Evolutionary conservation across 768 basidiomycete genomes (phyloP).

Genomic region (Rhodotorula toruloides): DNA sequence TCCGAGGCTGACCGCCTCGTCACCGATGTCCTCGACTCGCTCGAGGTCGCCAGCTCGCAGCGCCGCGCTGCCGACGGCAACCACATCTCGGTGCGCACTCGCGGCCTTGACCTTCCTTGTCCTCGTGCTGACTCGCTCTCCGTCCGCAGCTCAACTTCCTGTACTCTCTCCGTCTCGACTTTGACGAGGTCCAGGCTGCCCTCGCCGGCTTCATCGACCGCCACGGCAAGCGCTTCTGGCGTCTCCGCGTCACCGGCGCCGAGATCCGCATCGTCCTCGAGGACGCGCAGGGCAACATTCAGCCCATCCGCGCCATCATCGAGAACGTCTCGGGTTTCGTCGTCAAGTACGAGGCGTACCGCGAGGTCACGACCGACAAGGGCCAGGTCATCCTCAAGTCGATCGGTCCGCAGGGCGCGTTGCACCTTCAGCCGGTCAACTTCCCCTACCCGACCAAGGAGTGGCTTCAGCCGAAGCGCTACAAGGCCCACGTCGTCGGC

Average conservation of each 20-base stretch:
- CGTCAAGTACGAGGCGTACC: slow-evolving; percentile 95
- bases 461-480: slow-evolving; percentile 95
- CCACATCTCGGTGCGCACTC: slow-evolving; percentile 74
- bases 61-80: slow-evolving; percentile 93
- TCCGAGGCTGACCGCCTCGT: slow-evolving; percentile 97
- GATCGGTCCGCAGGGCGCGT: slow-evolving; percentile 93
- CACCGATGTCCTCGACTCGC: slow-evolving; percentile 84
- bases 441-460: slow-evolving; percentile 94
- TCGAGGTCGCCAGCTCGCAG: slow-evolving; percentile 86
- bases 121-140: not conserved
- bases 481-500: slow-evolving; percentile 95
- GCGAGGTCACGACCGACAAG: slow-evolving; percentile 94
- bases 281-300: slow-evolving; percentile 88
- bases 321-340: slow-evolving; percentile 99
- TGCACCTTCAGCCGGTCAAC: slow-evolving; percentile 92
- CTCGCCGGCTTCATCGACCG: slow-evolving; percentile 99
- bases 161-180: slow-evolving; percentile 89
- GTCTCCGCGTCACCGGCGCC: slow-evolving; percentile 93
- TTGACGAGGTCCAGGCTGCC: slow-evolving; percentile 93
- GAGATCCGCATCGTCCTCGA: slow-evolving; percentile 94
- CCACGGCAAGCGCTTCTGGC: slow-evolving; percentile 96
- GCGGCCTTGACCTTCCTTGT: not conserved
- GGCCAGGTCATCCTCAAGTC: slow-evolving; percentile 94
- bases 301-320: slow-evolving; percentile 94
- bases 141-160: slow-evolving; percentile 72